Evolutionary conservation across 176 grass and related monocot species (phyloP), one percentile per base, ranked within the genome.

Genomic region (Oryza longistaminata): DNA sequence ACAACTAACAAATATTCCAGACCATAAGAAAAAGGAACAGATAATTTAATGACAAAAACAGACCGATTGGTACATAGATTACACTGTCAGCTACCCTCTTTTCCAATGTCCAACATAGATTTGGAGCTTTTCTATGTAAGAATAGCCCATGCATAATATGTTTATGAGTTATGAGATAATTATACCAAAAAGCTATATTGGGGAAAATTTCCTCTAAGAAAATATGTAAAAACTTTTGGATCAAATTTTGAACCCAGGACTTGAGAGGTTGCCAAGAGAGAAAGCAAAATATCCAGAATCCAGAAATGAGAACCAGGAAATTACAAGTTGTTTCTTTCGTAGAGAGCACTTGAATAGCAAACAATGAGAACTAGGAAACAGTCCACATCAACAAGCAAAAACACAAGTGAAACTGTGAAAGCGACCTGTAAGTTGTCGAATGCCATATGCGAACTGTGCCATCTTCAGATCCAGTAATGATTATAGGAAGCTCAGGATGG

Each of bases 401-500:
- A 61, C 15, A 76, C 62, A 34, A 45, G 83, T 49, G 27, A 6
- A 37, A 37, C 35, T 37, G 5, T 37, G 35, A 77, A 74, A 78
- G 42, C 25, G 82, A 94, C 96, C 96, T 95, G 62, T 98, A 98
- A 85, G 96, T 98, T 60, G 96, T 98, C 1, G 96, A 87, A 90
- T 98, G 96, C 96, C 96, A 98, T 82, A 98, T 92, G 81, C 96
- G 91, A 83, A 92, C 85, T 84, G 96, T 98, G 26, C 96, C 96
- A 88, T 98, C 96, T 76, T 98, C 96, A 3, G 96, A 98, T 73
- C 96, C 96, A 70, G 96, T 98, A 90, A 98, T 84, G 76, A 98
- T 98, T 74, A 98, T 98, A 73, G 96, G 96, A 85, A 98, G 96
- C 78, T 98, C 96, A 9, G 96, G 96, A 84, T 98, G 96, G 74